These are phyloP conservation scores for Gnaphalium uliginosum DNA, from an alignment of 129 eudicot genomes.

Conservation along the genomic window DNA sequence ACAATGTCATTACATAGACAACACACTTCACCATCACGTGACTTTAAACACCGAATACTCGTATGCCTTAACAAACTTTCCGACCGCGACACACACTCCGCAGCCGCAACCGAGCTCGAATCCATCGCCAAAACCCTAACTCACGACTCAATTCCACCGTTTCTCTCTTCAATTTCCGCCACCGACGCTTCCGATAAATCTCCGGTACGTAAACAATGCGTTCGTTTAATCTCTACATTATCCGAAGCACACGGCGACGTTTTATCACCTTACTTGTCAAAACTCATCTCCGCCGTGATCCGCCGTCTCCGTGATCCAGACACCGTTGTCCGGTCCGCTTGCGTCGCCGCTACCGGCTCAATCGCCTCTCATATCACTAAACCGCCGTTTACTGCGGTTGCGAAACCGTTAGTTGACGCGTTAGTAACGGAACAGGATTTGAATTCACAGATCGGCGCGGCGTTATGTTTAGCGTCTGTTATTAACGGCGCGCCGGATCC, in stretches of 20 bases:
- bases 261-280: constrained; percentile 62
- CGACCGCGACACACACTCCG: constrained; percentile 78
- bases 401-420: constrained; percentile 67
- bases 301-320: constrained; percentile 74
- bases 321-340: constrained; percentile 62
- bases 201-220: constrained; percentile 62
- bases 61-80: constrained; percentile 69
- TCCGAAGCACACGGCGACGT: constrained; percentile 57
- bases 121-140: constrained; percentile 57
- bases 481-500: constrained; percentile 52
- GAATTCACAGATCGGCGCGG: constrained; percentile 71
- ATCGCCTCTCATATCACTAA: constrained; percentile 52
- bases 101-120: constrained; percentile 74
- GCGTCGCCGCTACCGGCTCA: constrained; percentile 50
- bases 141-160: constrained; percentile 49
- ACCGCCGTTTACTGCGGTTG: constrained; percentile 51
- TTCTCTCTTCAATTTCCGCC: constrained; percentile 63
- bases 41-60: constrained; percentile 69
- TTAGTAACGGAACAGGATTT: constrained; percentile 72
- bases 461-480: constrained; percentile 67
- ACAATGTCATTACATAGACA: constrained; percentile 38
- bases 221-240: constrained; percentile 56
- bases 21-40: constrained; percentile 39
- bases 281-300: constrained; percentile 52
- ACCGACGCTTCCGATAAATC: constrained; percentile 76